phyloP scores from a whole-genome alignment of 73 alveolate genomes.

The Paraurostyla sp. region DNA sequence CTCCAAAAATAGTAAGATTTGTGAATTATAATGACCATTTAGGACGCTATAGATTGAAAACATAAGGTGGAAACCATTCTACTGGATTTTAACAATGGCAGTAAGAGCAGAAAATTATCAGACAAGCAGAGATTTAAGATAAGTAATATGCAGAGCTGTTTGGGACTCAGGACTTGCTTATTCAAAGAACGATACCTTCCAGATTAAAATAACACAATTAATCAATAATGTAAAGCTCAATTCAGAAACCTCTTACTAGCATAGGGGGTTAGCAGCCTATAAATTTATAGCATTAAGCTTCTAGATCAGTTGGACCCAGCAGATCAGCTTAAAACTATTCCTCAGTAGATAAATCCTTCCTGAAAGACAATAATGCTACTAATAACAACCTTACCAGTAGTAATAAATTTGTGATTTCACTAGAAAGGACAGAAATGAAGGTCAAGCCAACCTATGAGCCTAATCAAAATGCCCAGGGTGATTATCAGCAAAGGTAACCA shows the following conservation, averaged over 20 bases:
- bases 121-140: neutral
- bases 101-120: neutral
- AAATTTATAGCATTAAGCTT: too few species aligned
- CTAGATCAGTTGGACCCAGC: too few species aligned
- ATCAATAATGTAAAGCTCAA: too few species aligned
- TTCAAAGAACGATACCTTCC: neutral
- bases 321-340: neutral
- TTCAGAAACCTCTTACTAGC: too few species aligned
- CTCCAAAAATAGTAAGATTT: too few species aligned
- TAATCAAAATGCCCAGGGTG: too few species aligned
- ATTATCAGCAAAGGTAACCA: neutral
- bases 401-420: slow-evolving; percentile 15
- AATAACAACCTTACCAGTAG: too few species aligned
- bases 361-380: neutral
- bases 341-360: neutral
- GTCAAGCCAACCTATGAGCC: neutral
- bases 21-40: too few species aligned
- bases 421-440: slow-evolving; percentile 22
- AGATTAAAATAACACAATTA: neutral
- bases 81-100: too few species aligned
- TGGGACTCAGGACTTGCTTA: neutral
- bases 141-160: neutral
- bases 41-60: too few species aligned
- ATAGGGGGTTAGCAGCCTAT: too few species aligned
- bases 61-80: too few species aligned